phyloP scores from a whole-genome alignment of 2,329 filamentous ascomycete genomes.

The Sporothrix protearum region DNA sequence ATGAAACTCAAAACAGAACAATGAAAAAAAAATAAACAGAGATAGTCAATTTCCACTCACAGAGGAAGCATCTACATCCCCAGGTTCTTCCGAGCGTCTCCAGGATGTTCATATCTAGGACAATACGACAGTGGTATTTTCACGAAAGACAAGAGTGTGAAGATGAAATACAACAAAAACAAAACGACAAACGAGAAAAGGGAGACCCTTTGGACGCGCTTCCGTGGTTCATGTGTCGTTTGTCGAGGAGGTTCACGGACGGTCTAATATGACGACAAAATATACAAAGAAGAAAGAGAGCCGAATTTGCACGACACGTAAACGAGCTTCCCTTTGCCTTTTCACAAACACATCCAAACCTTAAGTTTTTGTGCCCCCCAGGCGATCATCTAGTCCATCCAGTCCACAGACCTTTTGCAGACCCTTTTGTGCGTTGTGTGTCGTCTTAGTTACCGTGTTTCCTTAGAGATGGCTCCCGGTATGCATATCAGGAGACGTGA shows the following conservation, averaged over 20 bases:
- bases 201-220: background rate
- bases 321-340: background rate
- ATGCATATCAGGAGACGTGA: slow-evolving; percentile 4
- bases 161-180: background rate
- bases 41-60: background rate
- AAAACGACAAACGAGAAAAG: background rate
- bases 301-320: background rate
- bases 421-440: background rate
- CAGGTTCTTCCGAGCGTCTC: background rate
- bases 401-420: background rate
- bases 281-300: background rate
- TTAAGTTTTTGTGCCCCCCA: slow-evolving; percentile 1
- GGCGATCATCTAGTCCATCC: slow-evolving; percentile 1
- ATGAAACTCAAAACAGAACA: slow-evolving; percentile 12
- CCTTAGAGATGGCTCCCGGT: background rate
- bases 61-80: background rate
- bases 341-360: background rate
- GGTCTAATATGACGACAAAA: background rate
- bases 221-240: slow-evolving; percentile 3
- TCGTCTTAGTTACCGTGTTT: background rate
- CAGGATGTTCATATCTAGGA: background rate
- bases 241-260: slow-evolving; percentile 1
- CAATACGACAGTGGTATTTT: slow-evolving; percentile 15
- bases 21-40: background rate
- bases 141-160: background rate